phyloP scores from a whole-genome alignment of 2,329 filamentous ascomycete genomes.

The Paraphoma chrysanthemicola region DNA sequence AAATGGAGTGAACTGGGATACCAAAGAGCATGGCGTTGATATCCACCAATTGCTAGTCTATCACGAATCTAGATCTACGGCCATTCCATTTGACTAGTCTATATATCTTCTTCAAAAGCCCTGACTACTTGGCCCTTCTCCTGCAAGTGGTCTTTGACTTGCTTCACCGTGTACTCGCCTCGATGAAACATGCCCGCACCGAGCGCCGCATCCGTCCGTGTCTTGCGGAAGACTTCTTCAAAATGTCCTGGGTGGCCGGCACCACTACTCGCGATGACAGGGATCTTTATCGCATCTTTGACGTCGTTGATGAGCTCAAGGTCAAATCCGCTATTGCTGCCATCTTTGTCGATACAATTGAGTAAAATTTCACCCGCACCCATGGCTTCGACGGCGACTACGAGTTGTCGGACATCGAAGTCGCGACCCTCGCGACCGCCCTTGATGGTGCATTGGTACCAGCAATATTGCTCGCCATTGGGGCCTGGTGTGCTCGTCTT shows the following conservation, averaged over 20 bases:
- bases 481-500: constrained; percentile 74
- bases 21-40: constrained; percentile 17
- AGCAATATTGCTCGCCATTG: constrained; percentile 81
- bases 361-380: constrained; percentile 92
- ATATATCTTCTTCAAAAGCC: constrained; percentile 66
- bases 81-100: background rate
- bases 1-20: too few species aligned
- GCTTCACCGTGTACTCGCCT: constrained; percentile 90
- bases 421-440: constrained; percentile 94
- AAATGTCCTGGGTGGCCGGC: constrained; percentile 90
- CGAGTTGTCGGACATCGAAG: constrained; percentile 88
- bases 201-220: constrained; percentile 86
- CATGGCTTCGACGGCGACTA: constrained; percentile 92
- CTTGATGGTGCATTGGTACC: constrained; percentile 98
- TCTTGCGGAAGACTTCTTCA: constrained; percentile 85
- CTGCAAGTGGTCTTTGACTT: constrained; percentile 86
- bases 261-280: constrained; percentile 93
- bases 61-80: background rate
- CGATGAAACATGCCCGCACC: constrained; percentile 98
- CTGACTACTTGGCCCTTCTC: constrained; percentile 78
- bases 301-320: constrained; percentile 89
- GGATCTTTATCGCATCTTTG: constrained; percentile 85
- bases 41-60: constrained; percentile 19
- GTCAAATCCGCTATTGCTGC: constrained; percentile 93
- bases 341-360: constrained; percentile 98